A percentile compares a stretch with the other conserved stretches of the same genome.
These are phyloP conservation scores for Aphanomyces invadans DNA, from an alignment of 352 stramenopile species.

Conservation along the genomic window DNA sequence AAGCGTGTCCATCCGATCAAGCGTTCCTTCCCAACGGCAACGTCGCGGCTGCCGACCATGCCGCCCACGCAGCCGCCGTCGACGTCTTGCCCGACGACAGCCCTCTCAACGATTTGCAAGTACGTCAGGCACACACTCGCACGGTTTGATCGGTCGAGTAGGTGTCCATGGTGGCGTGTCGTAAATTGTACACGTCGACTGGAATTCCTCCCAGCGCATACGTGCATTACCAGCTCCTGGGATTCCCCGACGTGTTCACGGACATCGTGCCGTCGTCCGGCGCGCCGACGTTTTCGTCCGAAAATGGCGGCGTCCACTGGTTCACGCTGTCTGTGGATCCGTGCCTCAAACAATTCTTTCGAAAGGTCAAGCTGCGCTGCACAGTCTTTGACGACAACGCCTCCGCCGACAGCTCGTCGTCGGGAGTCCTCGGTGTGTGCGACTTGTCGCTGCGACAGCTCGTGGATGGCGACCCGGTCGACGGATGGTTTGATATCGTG, in stretches of 20 bases:
- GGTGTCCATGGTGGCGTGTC: slow-evolving; percentile 34
- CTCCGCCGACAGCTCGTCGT: slow-evolving; percentile 26
- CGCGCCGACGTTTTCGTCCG: slow-evolving; percentile 47
- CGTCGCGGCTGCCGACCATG: neutral
- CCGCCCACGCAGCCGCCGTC: neutral
- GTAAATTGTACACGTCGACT: slow-evolving; percentile 1
- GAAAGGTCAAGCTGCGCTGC: slow-evolving; percentile 68
- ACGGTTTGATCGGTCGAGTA: neutral
- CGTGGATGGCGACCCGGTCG: slow-evolving; percentile 54
- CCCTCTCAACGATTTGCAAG: slow-evolving; percentile 41
- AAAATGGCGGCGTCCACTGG: slow-evolving; percentile 43
- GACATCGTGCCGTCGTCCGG: slow-evolving; percentile 61
- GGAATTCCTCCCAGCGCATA: slow-evolving; percentile 39
- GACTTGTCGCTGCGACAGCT: slow-evolving; percentile 61
- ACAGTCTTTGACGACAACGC: slow-evolving; percentile 82
- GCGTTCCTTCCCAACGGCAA: neutral
- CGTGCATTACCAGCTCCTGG: slow-evolving; percentile 86
- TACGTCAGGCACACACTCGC: slow-evolving; percentile 3
- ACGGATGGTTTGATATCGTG: slow-evolving; percentile 64
- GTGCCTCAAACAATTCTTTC: slow-evolving; percentile 73
- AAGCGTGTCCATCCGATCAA: slow-evolving; percentile 48
- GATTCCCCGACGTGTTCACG: slow-evolving; percentile 84
- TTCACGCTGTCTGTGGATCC: slow-evolving; percentile 66
- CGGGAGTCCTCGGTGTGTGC: slow-evolving; percentile 54
- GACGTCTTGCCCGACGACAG: neutral